Evolutionary conservation across 495 filamentous ascomycete species (phyloP), one percentile per base, ranked within the genome.

Genomic region (Cercophora samala): DNA sequence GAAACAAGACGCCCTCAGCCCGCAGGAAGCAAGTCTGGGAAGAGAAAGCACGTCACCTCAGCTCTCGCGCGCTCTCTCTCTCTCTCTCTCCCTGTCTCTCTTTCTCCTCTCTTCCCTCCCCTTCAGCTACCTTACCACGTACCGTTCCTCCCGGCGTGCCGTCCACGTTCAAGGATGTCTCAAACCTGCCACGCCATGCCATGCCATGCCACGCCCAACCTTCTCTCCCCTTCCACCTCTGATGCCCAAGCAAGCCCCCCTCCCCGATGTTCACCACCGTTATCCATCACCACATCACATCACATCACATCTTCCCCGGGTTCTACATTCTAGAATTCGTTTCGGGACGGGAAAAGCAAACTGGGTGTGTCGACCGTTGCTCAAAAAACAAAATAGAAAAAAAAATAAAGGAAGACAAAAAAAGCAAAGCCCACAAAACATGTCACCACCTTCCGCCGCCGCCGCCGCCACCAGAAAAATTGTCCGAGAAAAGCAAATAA

Each of bases 21-120:
- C 58, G 61, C 59, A 42, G 64, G 25, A n/a, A 56, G 52, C 66
- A 55, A 26, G 51, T 26, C 62, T 58, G 51, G 52, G 46, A 58
- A 29, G 58, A 24, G n/a, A 58, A 54, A 65, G 5, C 37, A 46
- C 37, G 37, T 46, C 37, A 46, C 37, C 6, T 46, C 37, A 2
- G 13, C 11, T 46, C 37, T 46, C 37, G 6, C 37, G 6, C 37
- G 2, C 37, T 13, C 37, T 11, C 37, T 46, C 37, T 46, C 37
- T 13, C 37, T 46, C 37, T 46, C 37, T 46, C 37, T 46, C 37
- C 2, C 37, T 2, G 3, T 13, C 37, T 13, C 37, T 13, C 37
- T 2, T 3, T 46, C 37, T 46, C 37, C 13, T 9, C 3, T 9
- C 13, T 9, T 46, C 37, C 6, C 37, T 46, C 37, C 3, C 37